These are phyloP conservation scores for Zanthoxylum bungeanum DNA, from an alignment of 345 rosid species.

Conservation along the genomic window DNA sequence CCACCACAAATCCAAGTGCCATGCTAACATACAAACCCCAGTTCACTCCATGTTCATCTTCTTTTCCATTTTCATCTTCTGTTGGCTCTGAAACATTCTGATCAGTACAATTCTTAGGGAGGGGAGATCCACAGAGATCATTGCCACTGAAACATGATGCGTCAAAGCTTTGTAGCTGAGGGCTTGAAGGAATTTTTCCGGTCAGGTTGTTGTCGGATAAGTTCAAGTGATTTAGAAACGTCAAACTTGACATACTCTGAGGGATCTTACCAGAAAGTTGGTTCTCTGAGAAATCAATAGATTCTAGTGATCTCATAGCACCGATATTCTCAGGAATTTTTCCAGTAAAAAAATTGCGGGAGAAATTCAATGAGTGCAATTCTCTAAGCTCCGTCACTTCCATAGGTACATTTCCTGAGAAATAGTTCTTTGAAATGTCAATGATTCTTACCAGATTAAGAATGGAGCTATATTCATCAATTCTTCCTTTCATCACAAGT, in stretches of 20 bases:
- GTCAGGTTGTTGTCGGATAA: not conserved
- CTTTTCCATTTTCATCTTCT: not conserved
- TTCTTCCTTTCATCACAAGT: not conserved
- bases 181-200: slow-evolving; percentile 13
- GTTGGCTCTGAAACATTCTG: not conserved
- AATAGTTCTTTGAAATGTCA: not conserved
- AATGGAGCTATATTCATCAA: not conserved
- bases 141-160: not conserved
- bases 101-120: not conserved
- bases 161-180: slow-evolving; percentile 3
- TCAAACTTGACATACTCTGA: too few species aligned
- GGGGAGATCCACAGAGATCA: slow-evolving; percentile 1
- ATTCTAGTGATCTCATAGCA: not conserved
- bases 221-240: too few species aligned
- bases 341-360: not conserved
- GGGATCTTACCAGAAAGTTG: slow-evolving; percentile 22
- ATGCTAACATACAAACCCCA: not conserved
- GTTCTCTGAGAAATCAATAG: slow-evolving; percentile 15
- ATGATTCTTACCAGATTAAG: not conserved
- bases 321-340: slow-evolving; percentile 6
- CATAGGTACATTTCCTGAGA: not conserved
- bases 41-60: not conserved
- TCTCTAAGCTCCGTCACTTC: not conserved
- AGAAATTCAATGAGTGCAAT: too few species aligned
- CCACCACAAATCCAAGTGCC: too few species aligned